Percentiles rank a stretch among this genome's conserved stretches.
Conservation (phyloP, 2,329 filamentous ascomycete species). For the Colletotrichum sidae region DNA sequence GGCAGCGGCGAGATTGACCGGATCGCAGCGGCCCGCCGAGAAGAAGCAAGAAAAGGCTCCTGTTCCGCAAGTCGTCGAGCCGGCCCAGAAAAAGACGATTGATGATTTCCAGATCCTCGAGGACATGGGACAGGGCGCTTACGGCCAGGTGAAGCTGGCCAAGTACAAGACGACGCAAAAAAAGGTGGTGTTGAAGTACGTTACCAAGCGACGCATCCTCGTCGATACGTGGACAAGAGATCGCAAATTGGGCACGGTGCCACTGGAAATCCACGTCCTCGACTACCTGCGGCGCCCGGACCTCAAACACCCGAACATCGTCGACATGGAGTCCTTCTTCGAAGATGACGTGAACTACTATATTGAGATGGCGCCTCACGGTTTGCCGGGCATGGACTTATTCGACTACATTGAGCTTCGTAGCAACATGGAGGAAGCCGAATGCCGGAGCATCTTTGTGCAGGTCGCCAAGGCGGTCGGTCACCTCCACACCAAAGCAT, state of each 20-base stretch:
- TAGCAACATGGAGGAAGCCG: constrained; percentile 94
- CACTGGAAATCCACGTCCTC: constrained; percentile 95
- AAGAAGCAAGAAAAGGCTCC: constrained; percentile 49
- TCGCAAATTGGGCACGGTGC: constrained; percentile 90
- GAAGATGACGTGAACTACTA: constrained; percentile 94
- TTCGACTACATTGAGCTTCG: constrained; percentile 99
- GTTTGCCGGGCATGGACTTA: constrained; percentile 95
- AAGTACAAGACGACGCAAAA: constrained; percentile 83
- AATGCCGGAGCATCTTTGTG: constrained; percentile 94
- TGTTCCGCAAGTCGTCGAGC: constrained; percentile 50
- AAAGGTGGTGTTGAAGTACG: constrained; percentile 96
- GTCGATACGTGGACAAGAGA: constrained; percentile 99
- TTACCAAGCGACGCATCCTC: constrained; percentile 95
- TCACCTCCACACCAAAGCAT: constrained; percentile 89
- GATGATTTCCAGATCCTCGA: constrained; percentile 92
- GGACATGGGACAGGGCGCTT: constrained; percentile 98
- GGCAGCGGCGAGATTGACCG: constrained; percentile 65
- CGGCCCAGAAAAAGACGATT: constrained; percentile 80
- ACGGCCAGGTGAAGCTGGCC: constrained; percentile 96
- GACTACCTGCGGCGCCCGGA: constrained; percentile 88
- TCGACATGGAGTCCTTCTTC: constrained; percentile 80
- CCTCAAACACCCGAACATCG: constrained; percentile 75
- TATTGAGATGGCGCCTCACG: constrained; percentile 97
- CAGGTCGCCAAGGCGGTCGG: constrained; percentile 92
- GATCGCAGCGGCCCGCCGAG: constrained; percentile 50